Evolutionary conservation across 257 asterid species (phyloP).

Genomic region (Solanum arcanum): DNA sequence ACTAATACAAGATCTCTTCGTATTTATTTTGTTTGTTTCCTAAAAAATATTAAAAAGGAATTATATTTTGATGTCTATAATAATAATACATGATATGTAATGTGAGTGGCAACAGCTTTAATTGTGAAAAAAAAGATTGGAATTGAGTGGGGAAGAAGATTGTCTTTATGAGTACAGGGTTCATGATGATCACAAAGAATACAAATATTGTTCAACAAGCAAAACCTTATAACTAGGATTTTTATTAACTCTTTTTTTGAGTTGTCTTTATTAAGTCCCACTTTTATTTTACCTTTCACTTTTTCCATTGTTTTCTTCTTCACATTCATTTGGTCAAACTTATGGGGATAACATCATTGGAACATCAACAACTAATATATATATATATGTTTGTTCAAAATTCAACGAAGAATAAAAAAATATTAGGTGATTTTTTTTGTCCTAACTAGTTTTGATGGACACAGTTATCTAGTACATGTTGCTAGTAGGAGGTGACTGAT

Average conservation of each 20-base stretch:
- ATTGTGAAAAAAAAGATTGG: not conserved
- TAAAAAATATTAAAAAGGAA: not conserved
- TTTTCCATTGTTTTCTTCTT: not conserved
- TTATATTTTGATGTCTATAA: not conserved
- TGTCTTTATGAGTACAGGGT: not conserved
- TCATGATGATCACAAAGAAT: not conserved
- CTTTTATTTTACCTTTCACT: not conserved
- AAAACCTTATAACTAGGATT: not conserved
- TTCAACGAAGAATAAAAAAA: not conserved
- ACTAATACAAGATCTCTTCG: not conserved
- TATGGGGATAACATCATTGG: not conserved
- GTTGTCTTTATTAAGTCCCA: not conserved
- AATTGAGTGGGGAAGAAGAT: slow-evolving; percentile 1
- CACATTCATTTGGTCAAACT: not conserved
- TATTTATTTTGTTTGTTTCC: not conserved
- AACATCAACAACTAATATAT: not conserved
- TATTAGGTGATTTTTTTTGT: no score
- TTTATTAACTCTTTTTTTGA: not conserved
- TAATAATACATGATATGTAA: not conserved
- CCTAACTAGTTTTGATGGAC: not conserved
- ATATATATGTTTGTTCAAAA: no score
- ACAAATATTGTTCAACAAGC: not conserved
- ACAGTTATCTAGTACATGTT: not conserved
- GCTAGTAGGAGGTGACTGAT: no score
- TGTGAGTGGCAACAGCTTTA: not conserved